Conservation (phyloP, 495 filamentous ascomycete species). For the Penicillium samsonianum region DNA sequence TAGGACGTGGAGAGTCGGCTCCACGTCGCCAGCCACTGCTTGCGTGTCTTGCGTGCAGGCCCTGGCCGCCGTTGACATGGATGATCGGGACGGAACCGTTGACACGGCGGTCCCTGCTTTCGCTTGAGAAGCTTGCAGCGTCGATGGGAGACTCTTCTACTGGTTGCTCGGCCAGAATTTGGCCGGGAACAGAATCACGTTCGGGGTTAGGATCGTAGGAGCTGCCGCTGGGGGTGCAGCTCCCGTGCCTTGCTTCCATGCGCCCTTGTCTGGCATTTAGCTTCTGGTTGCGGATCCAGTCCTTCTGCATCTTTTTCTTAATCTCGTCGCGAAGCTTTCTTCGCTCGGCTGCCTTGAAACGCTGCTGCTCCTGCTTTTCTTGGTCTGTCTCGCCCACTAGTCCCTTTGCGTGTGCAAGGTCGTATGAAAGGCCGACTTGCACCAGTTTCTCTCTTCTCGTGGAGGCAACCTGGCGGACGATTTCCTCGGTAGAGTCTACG, state of each 20-base stretch:
- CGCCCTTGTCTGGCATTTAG: constrained; percentile 45
- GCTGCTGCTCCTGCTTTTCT: constrained; percentile 55
- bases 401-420: constrained; percentile 80
- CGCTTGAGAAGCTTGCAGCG: constrained; percentile 22
- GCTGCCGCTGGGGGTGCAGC: constrained; percentile 10
- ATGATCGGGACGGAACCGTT: constrained; percentile 36
- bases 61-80: constrained; percentile 39
- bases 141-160: constrained; percentile 32
- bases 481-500: constrained; percentile 62
- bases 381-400: constrained; percentile 64
- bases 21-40: constrained; percentile 13
- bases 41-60: constrained; percentile 22
- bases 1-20: constrained; percentile 29
- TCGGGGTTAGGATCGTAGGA: constrained; percentile 11
- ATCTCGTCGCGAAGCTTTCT: constrained; percentile 45
- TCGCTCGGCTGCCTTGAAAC: constrained; percentile 46
- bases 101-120: constrained; percentile 19
- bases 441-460: constrained; percentile 76
- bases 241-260: constrained; percentile 27
- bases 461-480: constrained; percentile 62
- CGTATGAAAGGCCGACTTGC: constrained; percentile 78
- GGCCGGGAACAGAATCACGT: constrained; percentile 10
- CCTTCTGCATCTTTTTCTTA: constrained; percentile 51
- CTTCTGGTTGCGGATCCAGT: constrained; percentile 53
- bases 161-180: constrained; percentile 28